These are phyloP conservation scores for Umbelopsis sp. DNA, from an alignment of 371 early-diverging fungal species.

Conservation along the genomic window DNA sequence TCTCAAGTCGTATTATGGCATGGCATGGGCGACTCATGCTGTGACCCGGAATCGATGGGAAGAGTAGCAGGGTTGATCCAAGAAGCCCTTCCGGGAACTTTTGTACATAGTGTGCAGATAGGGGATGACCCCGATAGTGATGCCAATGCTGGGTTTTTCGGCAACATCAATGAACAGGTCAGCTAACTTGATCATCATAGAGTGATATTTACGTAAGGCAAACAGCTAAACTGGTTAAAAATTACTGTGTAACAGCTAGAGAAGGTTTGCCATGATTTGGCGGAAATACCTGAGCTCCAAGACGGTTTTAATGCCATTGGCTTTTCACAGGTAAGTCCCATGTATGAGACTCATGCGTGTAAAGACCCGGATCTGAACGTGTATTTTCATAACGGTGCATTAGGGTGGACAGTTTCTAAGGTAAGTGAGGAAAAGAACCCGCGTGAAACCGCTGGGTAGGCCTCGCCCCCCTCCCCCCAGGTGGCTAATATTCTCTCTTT, in stretches of 20 bases:
- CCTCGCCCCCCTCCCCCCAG: background rate
- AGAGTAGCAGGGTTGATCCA: conserved; percentile 56
- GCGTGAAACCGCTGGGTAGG: background rate
- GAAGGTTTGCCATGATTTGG: conserved; percentile 63
- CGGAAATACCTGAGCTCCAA: conserved; percentile 55
- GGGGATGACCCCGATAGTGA: conserved; percentile 69
- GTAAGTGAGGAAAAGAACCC: conserved; percentile 25
- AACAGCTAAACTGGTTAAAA: background rate
- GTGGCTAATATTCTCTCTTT: background rate
- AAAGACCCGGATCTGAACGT: no score
- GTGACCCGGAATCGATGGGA: conserved; percentile 73
- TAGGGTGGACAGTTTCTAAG: conserved; percentile 65
- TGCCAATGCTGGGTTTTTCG: conserved; percentile 83
- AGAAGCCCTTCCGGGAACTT: conserved; percentile 63
- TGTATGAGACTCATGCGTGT: no score
- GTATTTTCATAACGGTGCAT: no score
- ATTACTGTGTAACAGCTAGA: conserved; percentile 43
- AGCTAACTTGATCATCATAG: conserved; percentile 1
- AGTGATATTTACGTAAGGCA: background rate
- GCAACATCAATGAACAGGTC: conserved; percentile 75
- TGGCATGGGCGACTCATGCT: conserved; percentile 92
- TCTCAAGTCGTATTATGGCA: conserved; percentile 77
- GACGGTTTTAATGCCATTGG: conserved; percentile 90
- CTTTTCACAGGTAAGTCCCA: conserved; percentile 79
- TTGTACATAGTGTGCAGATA: conserved; percentile 77